Evolutionary conservation across 2,329 filamentous ascomycete species (phyloP).

Genomic region (Fusarium verticillioides): DNA sequence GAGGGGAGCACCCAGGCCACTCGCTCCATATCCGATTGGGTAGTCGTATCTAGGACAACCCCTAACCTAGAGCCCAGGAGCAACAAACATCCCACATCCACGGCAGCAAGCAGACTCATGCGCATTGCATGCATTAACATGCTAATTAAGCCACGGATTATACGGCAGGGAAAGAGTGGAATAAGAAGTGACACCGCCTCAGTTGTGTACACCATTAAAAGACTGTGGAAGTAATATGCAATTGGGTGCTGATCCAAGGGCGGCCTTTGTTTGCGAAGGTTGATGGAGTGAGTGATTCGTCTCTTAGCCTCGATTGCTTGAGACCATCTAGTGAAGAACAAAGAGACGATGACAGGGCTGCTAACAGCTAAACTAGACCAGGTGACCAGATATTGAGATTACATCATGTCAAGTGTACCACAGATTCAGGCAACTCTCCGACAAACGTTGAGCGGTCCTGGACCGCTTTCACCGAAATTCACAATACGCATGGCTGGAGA

Average conservation of each 20-base stretch:
- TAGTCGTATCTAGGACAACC: conserved; percentile 33
- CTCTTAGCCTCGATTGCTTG: conserved; percentile 21
- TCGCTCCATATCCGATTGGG: conserved; percentile 44
- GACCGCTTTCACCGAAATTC: conserved; percentile 44
- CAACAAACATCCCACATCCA: conserved; percentile 45
- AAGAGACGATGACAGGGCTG: conserved; percentile 5
- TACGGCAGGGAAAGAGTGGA: conserved; percentile 33
- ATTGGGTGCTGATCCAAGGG: conserved; percentile 7
- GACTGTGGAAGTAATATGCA: not conserved
- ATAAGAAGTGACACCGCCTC: conserved; percentile 20
- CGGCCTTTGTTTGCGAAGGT: conserved; percentile 18
- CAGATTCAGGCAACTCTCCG: conserved; percentile 33
- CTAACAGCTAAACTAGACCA: conserved; percentile 14
- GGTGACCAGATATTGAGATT: conserved; percentile 37
- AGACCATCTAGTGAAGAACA: conserved; percentile 21
- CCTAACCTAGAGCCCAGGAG: conserved; percentile 43
- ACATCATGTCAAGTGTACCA: conserved; percentile 21
- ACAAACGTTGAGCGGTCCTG: conserved; percentile 18
- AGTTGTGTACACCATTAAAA: not conserved
- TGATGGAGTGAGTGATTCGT: conserved; percentile 28
- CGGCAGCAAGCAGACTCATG: conserved; percentile 41
- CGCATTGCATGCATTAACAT: conserved; percentile 45
- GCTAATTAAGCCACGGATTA: conserved; percentile 30
- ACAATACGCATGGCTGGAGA: conserved; percentile 37
- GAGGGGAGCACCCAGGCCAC: conserved; percentile 20